Percentiles rank a stretch among this genome's conserved stretches.
Evolutionary conservation across 208 protist genomes (phyloP).

Genomic region (Novymonas esmeraldas): DNA sequence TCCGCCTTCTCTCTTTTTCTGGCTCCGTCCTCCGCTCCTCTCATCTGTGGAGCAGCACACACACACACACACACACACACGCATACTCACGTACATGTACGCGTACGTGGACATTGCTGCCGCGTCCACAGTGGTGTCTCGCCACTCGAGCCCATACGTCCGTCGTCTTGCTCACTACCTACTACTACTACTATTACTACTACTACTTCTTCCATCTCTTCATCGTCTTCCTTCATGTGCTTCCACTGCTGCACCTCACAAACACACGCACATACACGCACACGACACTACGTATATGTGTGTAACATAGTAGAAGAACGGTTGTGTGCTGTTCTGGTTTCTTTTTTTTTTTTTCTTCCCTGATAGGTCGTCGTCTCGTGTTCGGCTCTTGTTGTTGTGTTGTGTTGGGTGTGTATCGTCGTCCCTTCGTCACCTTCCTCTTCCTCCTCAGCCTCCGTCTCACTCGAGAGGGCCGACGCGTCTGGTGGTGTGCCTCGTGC

Average conservation of each 20-base stretch:
- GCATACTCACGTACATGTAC: background rate
- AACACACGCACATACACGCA: background rate
- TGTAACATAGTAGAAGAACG: conserved; percentile 7
- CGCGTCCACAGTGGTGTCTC: too few relatives aligned
- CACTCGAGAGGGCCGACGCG: too few relatives aligned
- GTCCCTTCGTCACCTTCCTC: too few relatives aligned
- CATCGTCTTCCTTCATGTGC: background rate
- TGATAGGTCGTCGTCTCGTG: background rate
- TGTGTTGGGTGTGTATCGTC: background rate
- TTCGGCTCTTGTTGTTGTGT: background rate
- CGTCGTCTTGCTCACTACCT: too few relatives aligned
- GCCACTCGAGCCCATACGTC: too few relatives aligned
- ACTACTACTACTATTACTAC: too few relatives aligned
- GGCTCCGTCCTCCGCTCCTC: background rate
- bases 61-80: background rate
- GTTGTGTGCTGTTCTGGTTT: conserved; percentile 6
- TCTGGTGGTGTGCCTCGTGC: too few relatives aligned
- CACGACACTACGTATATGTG: too few relatives aligned
- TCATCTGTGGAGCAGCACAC: background rate
- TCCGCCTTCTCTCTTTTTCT: background rate
- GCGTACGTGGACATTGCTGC: background rate
- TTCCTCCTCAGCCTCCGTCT: too few relatives aligned
- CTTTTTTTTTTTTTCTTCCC: conserved; percentile 15
- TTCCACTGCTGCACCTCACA: background rate
- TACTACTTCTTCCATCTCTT: background rate